These are phyloP conservation scores for Middelhovenomyces tepae DNA, from an alignment of 805 yeast species.

Conservation along the genomic window DNA sequence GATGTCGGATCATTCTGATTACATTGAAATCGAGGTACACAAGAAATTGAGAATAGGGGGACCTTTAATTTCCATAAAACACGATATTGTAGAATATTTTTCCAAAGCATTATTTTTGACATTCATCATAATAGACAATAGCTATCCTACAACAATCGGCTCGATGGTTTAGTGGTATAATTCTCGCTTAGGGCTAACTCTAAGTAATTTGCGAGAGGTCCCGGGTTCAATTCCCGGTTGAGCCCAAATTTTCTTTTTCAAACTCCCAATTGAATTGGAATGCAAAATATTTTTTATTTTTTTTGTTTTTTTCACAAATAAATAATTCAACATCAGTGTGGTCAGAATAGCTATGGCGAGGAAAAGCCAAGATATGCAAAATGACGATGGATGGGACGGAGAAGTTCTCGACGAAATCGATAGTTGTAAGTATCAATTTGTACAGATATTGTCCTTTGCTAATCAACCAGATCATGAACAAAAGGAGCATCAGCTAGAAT, in stretches of 20 bases:
- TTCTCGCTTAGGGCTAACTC: slow-evolving; percentile 29
- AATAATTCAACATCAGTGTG: slow-evolving; percentile 5
- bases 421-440: slow-evolving; percentile 17
- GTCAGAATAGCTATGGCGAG: slow-evolving; percentile 9
- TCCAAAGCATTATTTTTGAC: no score
- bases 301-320: slow-evolving; percentile 1
- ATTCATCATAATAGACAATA: no score
- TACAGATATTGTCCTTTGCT: background rate
- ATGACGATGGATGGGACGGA: slow-evolving; percentile 19
- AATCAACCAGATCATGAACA: background rate
- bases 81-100: no score
- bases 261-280: background rate
- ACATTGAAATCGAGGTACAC: no score
- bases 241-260: slow-evolving; percentile 21
- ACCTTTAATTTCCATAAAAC: no score
- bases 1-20: no score
- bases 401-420: slow-evolving; percentile 26
- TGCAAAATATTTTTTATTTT: no score
- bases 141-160: no score
- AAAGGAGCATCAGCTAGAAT: slow-evolving; percentile 17
- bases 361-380: no score
- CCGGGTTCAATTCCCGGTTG: slow-evolving; percentile 32
- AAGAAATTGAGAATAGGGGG: no score
- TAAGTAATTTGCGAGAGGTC: slow-evolving; percentile 29
- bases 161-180: slow-evolving; percentile 31